Percentiles rank a stretch among this genome's conserved stretches.
phyloP scores from a whole-genome alignment of 352 stramenopile species.

The Labyrinthula sp. region DNA sequence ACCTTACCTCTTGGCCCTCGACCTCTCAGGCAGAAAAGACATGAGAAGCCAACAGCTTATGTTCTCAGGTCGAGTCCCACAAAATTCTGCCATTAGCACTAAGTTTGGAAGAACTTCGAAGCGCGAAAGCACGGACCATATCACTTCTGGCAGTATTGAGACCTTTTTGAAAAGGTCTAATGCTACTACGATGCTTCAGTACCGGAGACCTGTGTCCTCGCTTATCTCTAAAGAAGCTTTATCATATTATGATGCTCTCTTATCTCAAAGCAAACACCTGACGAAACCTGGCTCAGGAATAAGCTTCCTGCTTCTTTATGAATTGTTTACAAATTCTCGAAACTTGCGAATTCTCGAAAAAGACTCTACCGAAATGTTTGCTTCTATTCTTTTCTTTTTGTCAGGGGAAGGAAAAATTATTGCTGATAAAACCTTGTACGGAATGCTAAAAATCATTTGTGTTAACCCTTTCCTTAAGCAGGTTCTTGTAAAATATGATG shows the following conservation, averaged over 20 bases:
- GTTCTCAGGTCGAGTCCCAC: conserved; percentile 17
- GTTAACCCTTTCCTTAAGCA: conserved; percentile 27
- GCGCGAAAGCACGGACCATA: neutral
- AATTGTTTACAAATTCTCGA: conserved; percentile 53
- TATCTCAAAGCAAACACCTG: conserved; percentile 10
- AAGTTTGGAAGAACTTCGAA: conserved; percentile 20
- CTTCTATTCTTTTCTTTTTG: conserved; percentile 42
- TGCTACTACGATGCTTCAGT: too few species aligned
- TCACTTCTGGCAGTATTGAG: too few species aligned
- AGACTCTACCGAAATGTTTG: conserved; percentile 51
- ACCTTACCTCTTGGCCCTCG: conserved; percentile 6
- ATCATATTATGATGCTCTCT: too few species aligned
- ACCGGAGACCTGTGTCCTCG: too few species aligned
- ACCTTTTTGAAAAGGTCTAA: too few species aligned
- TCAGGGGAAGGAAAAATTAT: conserved; percentile 33
- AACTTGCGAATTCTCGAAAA: conserved; percentile 50
- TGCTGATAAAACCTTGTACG: conserved; percentile 20
- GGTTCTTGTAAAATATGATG: conserved; percentile 55
- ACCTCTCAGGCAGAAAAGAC: conserved; percentile 17
- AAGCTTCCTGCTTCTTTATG: conserved; percentile 57
- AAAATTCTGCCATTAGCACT: conserved; percentile 21
- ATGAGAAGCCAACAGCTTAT: conserved; percentile 14
- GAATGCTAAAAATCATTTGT: conserved; percentile 20
- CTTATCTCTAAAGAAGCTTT: too few species aligned
- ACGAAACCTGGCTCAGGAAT: conserved; percentile 1